Conservation (phyloP, 2,329 filamentous ascomycete genomes). For the Lecanicillium sp. region DNA sequence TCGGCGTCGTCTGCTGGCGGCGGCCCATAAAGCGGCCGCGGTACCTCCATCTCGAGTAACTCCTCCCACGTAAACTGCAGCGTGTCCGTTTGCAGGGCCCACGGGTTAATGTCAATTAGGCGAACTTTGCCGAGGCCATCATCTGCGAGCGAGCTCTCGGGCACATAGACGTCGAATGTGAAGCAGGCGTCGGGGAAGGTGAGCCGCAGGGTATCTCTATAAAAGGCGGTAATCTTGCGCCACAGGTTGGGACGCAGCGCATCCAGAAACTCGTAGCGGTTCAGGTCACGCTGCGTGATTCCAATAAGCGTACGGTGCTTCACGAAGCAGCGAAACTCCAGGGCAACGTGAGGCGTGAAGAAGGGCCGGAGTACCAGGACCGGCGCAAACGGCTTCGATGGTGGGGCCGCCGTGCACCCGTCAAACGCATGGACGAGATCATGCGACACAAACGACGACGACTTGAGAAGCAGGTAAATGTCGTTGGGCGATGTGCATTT, state of each 20-base stretch:
- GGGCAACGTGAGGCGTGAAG: conserved; percentile 78
- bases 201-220: conserved; percentile 62
- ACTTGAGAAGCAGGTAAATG: conserved; percentile 88
- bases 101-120: conserved; percentile 91
- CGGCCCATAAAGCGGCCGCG: conserved; percentile 46
- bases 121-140: conserved; percentile 66
- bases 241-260: conserved; percentile 57
- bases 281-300: conserved; percentile 82
- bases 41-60: conserved; percentile 64
- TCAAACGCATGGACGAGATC: conserved; percentile 92
- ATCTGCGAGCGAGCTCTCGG: conserved; percentile 48
- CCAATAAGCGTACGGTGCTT: conserved; percentile 72
- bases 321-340: conserved; percentile 96
- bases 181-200: conserved; percentile 82
- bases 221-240: conserved; percentile 67
- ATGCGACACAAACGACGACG: conserved; percentile 88
- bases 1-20: conserved; percentile 19
- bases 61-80: conserved; percentile 87
- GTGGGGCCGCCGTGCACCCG: conserved; percentile 41
- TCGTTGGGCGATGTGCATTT: conserved; percentile 86
- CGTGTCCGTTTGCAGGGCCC: conserved; percentile 83
- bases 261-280: conserved; percentile 77
- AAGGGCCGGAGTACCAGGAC: conserved; percentile 81
- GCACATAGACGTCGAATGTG: conserved; percentile 88
- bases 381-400: conserved; percentile 52